Evolutionary conservation across 306 rosid species (phyloP).

Genomic region (Prunus fruticosa): DNA sequence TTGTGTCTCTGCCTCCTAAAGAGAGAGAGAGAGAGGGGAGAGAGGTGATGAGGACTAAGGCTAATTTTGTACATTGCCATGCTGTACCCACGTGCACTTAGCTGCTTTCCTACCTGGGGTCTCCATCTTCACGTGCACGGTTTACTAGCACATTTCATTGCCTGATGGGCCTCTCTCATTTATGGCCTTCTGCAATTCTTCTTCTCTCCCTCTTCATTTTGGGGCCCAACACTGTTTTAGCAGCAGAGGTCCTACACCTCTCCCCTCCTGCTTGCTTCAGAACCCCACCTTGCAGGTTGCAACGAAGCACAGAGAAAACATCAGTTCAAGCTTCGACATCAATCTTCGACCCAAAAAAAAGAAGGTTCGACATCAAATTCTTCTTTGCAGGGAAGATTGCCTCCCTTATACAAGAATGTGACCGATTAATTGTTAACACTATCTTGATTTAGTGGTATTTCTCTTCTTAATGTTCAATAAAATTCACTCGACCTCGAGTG

Average conservation of each 20-base stretch:
- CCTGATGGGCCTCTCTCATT: background rate
- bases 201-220: background rate
- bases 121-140: background rate
- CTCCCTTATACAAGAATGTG: background rate
- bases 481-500: background rate
- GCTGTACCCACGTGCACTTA: slow-evolving; percentile 3
- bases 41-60: background rate
- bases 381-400: background rate
- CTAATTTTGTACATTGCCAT: background rate
- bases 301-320: background rate
- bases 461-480: background rate
- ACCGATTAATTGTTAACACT: background rate
- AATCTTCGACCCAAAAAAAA: background rate
- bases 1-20: background rate
- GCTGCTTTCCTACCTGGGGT: background rate
- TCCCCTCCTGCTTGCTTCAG: background rate
- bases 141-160: background rate
- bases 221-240: background rate
- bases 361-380: background rate
- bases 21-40: background rate
- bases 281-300: background rate
- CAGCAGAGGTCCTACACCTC: background rate
- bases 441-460: background rate
- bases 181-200: background rate
- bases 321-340: background rate